phyloP scores from a whole-genome alignment of 306 rosid genomes.

The Potentilla sterilis region DNA sequence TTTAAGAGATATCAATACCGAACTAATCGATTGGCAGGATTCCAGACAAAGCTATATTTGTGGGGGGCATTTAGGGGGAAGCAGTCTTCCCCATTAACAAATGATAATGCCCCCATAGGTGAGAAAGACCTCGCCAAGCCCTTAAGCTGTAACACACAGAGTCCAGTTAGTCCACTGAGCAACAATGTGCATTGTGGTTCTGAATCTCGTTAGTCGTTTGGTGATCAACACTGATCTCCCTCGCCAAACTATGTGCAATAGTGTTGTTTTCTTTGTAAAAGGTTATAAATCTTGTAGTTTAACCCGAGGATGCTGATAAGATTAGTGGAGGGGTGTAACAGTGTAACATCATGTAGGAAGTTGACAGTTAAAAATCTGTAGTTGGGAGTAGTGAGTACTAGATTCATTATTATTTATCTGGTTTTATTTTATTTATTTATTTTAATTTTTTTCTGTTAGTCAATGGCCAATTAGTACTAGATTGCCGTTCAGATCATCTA shows the following conservation, averaged over 20 bases:
- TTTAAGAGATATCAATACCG: neutral
- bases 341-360: neutral
- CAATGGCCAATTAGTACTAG: neutral
- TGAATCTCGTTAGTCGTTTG: conserved; percentile 3
- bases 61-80: conserved; percentile 76
- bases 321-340: neutral
- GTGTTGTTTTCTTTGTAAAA: neutral
- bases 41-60: conserved; percentile 57
- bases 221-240: neutral
- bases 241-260: neutral
- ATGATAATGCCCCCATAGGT: conserved; percentile 19
- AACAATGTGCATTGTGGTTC: conserved; percentile 22
- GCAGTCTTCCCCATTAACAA: conserved; percentile 26
- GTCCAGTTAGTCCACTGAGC: conserved; percentile 34
- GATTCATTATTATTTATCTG: neutral
- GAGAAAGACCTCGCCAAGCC: conserved; percentile 24
- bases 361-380: neutral
- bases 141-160: conserved; percentile 16
- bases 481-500: neutral
- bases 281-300: neutral
- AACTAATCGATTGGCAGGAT: conserved; percentile 47
- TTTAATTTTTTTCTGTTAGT: neutral
- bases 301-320: neutral
- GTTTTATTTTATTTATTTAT: too few relatives aligned
- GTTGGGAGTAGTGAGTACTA: neutral